Base-by-base conservation (phyloP, 768 basidiomycete species). In the Calvatia gigantea region DNA sequence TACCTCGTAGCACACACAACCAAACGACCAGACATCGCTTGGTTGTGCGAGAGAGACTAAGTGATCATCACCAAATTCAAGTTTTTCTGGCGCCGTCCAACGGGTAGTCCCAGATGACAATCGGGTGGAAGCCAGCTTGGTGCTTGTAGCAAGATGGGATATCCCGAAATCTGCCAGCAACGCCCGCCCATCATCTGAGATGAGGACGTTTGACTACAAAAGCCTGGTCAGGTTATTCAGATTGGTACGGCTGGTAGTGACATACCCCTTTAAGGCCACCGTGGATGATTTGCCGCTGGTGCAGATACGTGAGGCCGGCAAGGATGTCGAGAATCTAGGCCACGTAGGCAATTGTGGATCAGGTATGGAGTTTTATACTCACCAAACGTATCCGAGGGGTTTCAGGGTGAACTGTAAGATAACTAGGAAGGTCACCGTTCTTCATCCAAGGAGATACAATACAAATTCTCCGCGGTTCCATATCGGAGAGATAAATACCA, bases 401-500 rank as follows among this genome's bases (percentile, higher is more conserved):
- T 11, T 51, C 11, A 0, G 63, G 58, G 23, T 38, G 32, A 2
- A 50, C 32, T 4, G 54, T 11, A 19, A 67, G 48, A 44, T 58
- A 67, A 7, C 61, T 44, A 1, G 33, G 14, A 31, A 65, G 52
- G 15, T 58, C 62, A 2, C 64, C 66, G 25, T 64, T 58, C 9
- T 50, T 48, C 32, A 61, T 60, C 61, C 61, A 67, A 9, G 64
- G 64, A 11, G 64, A 62, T 1, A 67, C 54, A 2, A 67, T 27
- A 27, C 54, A 61, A 1, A 60, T 49, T 23, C 52, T 48, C 21
- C 14, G 17, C 1, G 33, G 1, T 3, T 7, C 47, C 9, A 32
- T 47, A 27, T 61, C 43, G 9, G 60, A 56, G 21, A 11, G 29
- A 38, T n/a, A 74, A 11, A 70, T 43, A 2, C 73, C 72, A 58